phyloP scores from a whole-genome alignment of 306 rosid species.

The Malus domestica region DNA sequence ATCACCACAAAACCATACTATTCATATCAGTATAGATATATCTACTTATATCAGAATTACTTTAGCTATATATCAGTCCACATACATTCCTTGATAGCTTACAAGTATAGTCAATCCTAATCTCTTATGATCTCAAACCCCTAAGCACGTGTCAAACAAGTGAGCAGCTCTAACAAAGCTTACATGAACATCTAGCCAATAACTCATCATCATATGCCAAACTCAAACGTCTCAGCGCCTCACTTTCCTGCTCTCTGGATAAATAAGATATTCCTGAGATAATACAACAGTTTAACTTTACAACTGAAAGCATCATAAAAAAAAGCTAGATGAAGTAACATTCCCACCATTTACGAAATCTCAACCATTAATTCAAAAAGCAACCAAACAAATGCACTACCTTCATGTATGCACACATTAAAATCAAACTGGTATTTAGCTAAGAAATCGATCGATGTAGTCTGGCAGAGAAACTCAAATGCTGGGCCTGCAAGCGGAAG shows the following conservation, averaged over 20 bases:
- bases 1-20: no score
- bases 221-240: slow-evolving; percentile 44
- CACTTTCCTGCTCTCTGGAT: slow-evolving; percentile 80
- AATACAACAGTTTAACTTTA: slow-evolving; percentile 48
- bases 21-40: no score
- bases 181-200: slow-evolving; percentile 22
- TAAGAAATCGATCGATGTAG: slow-evolving; percentile 80
- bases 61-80: no score
- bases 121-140: no score
- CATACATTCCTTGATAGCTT: no score
- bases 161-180: no score
- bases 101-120: no score
- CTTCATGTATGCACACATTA: slow-evolving; percentile 78
- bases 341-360: background rate
- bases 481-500: slow-evolving; percentile 38
- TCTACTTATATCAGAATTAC: no score
- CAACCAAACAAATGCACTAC: slow-evolving; percentile 18
- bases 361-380: background rate
- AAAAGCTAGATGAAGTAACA: background rate
- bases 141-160: no score
- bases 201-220: slow-evolving; percentile 33
- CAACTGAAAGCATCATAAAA: slow-evolving; percentile 26
- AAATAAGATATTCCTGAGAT: slow-evolving; percentile 97
- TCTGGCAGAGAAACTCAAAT: slow-evolving; percentile 82
- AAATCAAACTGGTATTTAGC: slow-evolving; percentile 90